These are phyloP conservation scores for Fraxinus anomala DNA, from an alignment of 257 asterid genomes.

Conservation along the genomic window DNA sequence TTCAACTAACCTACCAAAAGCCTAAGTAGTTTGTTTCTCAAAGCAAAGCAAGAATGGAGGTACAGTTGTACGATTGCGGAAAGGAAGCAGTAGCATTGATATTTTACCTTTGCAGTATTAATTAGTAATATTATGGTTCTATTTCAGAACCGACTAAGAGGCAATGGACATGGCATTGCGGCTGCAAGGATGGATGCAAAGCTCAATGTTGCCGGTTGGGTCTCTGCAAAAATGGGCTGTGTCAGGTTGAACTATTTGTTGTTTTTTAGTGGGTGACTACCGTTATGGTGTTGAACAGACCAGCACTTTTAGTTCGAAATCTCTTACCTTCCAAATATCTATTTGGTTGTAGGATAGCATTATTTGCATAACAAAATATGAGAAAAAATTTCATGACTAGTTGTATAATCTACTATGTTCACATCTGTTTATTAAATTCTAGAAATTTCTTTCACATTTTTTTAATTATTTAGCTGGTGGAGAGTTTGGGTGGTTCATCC, in stretches of 20 bases:
- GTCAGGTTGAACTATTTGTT: constrained; percentile 57
- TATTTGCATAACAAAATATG: constrained; percentile 18
- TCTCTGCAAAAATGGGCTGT: constrained; percentile 98
- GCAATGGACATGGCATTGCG: constrained; percentile 97
- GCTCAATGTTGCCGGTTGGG: constrained; percentile 94
- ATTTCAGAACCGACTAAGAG: constrained; percentile 86
- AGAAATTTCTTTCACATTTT: neutral
- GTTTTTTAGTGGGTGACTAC: neutral
- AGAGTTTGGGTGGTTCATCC: neutral
- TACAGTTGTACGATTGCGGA: constrained; percentile 32
- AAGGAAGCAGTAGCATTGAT: neutral
- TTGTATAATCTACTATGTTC: constrained; percentile 16
- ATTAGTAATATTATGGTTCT: constrained; percentile 26
- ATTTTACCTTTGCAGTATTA: constrained; percentile 5
- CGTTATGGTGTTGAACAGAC: neutral
- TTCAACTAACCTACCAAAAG: constrained; percentile 87
- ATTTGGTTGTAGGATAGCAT: constrained; percentile 17
- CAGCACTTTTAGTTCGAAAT: neutral
- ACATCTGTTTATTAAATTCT: constrained; percentile 12
- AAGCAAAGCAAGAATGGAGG: constrained; percentile 99
- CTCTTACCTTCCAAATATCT: constrained; percentile 22
- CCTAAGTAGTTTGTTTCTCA: constrained; percentile 97
- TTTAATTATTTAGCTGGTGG: neutral
- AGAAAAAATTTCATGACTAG: neutral
- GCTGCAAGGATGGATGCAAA: constrained; percentile 98